phyloP scores from a whole-genome alignment of 805 yeast species.

The Metschnikowia kofuensis region DNA sequence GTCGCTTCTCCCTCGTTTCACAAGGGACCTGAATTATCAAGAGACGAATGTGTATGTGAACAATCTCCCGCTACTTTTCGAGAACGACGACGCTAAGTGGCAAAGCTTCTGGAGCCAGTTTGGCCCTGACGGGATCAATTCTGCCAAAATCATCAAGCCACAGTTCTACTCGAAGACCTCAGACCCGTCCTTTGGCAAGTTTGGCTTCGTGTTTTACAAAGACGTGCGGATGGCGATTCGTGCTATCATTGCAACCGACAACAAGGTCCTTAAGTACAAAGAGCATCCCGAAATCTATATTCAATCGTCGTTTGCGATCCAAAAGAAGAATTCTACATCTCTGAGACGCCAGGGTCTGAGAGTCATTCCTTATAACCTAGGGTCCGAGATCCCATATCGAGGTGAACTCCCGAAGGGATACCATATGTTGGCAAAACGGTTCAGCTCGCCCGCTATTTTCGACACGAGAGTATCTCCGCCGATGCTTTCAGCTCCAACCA shows the following conservation, averaged over 20 bases:
- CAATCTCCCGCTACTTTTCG: constrained; percentile 53
- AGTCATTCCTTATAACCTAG: neutral
- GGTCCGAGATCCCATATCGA: neutral
- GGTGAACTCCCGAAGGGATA: neutral
- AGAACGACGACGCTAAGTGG: constrained; percentile 48
- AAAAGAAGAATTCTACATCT: constrained; percentile 20
- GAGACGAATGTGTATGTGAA: constrained; percentile 74
- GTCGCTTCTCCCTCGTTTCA: constrained; percentile 11
- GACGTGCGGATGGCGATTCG: constrained; percentile 55
- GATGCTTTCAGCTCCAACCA: neutral
- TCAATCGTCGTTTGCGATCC: constrained; percentile 41
- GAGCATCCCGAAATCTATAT: constrained; percentile 21
- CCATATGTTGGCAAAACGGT: neutral
- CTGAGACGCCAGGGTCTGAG: neutral
- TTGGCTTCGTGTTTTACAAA: constrained; percentile 66
- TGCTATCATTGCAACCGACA: constrained; percentile 58
- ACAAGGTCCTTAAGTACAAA: constrained; percentile 27
- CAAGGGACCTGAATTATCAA: constrained; percentile 40
- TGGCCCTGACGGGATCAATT: constrained; percentile 31
- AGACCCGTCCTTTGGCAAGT: constrained; percentile 14
- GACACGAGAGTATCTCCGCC: neutral
- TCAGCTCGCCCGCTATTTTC: neutral
- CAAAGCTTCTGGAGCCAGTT: constrained; percentile 38
- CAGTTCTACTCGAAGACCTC: constrained; percentile 28
- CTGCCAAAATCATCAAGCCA: constrained; percentile 43